Evolutionary conservation across 768 basidiomycete genomes (phyloP).

Genomic region (Naganishia friedmannii): DNA sequence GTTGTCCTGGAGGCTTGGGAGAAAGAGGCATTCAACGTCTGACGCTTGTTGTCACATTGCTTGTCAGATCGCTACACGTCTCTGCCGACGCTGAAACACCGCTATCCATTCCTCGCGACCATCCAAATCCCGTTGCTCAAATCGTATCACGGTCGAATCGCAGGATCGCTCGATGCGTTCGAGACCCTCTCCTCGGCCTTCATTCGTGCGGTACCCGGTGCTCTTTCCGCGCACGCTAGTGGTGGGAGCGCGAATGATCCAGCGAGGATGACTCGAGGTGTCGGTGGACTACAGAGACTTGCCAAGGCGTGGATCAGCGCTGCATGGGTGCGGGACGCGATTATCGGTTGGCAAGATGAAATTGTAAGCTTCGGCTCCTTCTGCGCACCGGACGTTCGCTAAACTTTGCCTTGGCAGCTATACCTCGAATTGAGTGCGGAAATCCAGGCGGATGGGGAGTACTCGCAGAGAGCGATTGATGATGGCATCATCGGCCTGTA

Average conservation of each 20-base stretch:
- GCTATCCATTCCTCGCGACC: constrained; percentile 74
- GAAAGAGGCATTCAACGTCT: background rate
- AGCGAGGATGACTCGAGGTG: constrained; percentile 70
- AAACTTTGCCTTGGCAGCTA: constrained; percentile 59
- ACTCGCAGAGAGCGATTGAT: constrained; percentile 22
- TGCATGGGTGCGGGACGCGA: constrained; percentile 65
- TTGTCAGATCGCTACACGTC: constrained; percentile 80
- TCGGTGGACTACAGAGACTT: constrained; percentile 75
- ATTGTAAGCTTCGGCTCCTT: constrained; percentile 59
- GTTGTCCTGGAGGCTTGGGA: background rate
- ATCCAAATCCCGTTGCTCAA: constrained; percentile 83
- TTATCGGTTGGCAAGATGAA: constrained; percentile 86
- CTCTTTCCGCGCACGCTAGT: constrained; percentile 63
- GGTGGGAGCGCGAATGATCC: constrained; percentile 58
- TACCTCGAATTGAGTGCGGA: constrained; percentile 78
- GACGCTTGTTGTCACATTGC: background rate
- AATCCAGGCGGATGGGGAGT: constrained; percentile 26
- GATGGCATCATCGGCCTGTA: constrained; percentile 10
- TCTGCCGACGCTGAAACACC: constrained; percentile 71
- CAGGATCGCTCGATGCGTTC: constrained; percentile 84
- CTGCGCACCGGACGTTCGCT: background rate
- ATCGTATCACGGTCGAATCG: constrained; percentile 71
- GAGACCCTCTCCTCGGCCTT: constrained; percentile 85
- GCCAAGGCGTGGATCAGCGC: constrained; percentile 83
- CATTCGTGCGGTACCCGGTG: constrained; percentile 87